Conservation (phyloP, 768 basidiomycete genomes). For the Daedaleopsis nitida region DNA sequence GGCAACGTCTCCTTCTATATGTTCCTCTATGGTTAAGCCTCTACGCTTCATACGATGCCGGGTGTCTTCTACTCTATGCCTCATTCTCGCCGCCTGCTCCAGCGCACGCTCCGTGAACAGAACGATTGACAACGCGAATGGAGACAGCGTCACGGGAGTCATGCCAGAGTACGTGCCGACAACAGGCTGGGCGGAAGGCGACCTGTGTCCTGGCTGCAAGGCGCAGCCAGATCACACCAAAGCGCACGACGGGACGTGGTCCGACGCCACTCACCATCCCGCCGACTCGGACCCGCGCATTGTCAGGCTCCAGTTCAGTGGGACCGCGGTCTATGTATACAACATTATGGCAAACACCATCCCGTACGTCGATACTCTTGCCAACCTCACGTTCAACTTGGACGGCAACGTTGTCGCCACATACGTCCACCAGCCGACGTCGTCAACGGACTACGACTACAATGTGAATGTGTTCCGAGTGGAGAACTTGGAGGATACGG, state of each 20-base stretch:
- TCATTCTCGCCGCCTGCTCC: neutral
- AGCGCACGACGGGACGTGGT: conserved; percentile 17
- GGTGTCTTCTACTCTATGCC: too few species aligned
- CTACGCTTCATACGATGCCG: too few species aligned
- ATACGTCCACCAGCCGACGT: neutral
- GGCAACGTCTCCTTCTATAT: too few species aligned
- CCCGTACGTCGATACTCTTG: neutral
- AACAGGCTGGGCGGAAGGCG: conserved; percentile 12
- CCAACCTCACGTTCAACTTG: conserved; percentile 13
- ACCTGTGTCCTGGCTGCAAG: conserved; percentile 8
- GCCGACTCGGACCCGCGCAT: neutral
- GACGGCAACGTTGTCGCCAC: neutral
- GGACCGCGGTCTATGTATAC: conserved; percentile 18
- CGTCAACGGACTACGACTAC: neutral
- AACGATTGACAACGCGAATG: conserved; percentile 20
- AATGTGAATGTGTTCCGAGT: conserved; percentile 10
- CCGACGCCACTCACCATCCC: conserved; percentile 10
- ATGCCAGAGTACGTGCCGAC: conserved; percentile 4
- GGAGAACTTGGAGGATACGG: neutral
- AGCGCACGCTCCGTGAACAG: conserved; percentile 5
- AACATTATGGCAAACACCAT: conserved; percentile 10
- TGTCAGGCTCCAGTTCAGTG: conserved; percentile 1
- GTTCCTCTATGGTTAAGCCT: too few species aligned
- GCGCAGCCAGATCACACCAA: conserved; percentile 3
- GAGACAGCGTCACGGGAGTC: conserved; percentile 17